A percentile compares a stretch with the other conserved stretches of the same genome.
Conservation (phyloP, 352 stramenopile species). For the Globisporangium echinulatum region DNA sequence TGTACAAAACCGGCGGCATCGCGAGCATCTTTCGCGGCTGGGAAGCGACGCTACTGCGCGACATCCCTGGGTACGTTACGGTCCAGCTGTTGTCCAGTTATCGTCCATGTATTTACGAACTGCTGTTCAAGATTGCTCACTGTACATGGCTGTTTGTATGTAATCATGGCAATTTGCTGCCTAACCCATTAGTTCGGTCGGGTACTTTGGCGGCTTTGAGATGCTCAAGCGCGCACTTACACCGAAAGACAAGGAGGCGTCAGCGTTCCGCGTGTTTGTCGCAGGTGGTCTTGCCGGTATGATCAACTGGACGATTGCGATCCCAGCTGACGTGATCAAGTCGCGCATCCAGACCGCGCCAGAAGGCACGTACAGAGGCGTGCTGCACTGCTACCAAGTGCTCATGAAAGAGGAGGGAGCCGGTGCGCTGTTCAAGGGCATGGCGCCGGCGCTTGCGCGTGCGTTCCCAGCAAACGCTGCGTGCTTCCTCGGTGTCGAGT, state of each 20-base stretch:
- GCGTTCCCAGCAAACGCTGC: slow-evolving; percentile 95
- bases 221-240: slow-evolving; percentile 87
- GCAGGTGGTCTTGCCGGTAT: slow-evolving; percentile 92
- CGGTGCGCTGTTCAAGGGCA: slow-evolving; percentile 90
- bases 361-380: slow-evolving; percentile 91
- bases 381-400: slow-evolving; percentile 89
- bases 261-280: slow-evolving; percentile 86
- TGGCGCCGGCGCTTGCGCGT: slow-evolving; percentile 91
- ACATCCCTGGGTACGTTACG: slow-evolving; percentile 86
- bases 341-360: slow-evolving; percentile 94
- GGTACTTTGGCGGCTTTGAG: slow-evolving; percentile 95
- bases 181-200: slow-evolving; percentile 62
- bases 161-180: too few relatives aligned
- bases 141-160: too few relatives aligned
- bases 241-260: slow-evolving; percentile 68
- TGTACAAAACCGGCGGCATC: slow-evolving; percentile 90
- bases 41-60: slow-evolving; percentile 91
- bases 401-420: slow-evolving; percentile 94
- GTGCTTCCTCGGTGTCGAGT: slow-evolving; percentile 91
- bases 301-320: slow-evolving; percentile 94
- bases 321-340: slow-evolving; percentile 96
- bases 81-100: too few relatives aligned
- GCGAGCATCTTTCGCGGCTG: slow-evolving; percentile 93
- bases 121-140: too few relatives aligned
- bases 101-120: too few relatives aligned